Evolutionary conservation across 768 basidiomycete genomes (phyloP).

Genomic region (Floccularia luteovirens): DNA sequence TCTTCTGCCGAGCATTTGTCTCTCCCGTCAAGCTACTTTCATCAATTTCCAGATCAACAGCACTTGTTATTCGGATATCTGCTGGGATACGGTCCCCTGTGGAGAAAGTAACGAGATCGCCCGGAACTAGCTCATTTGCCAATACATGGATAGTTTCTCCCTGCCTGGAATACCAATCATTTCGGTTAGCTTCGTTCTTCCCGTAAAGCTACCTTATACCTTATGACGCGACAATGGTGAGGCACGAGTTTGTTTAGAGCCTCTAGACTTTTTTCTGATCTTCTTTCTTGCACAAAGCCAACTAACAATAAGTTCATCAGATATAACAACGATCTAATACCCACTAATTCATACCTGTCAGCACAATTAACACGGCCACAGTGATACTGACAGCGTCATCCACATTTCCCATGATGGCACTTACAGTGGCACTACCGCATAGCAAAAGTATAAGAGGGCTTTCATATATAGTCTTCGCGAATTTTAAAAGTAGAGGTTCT

Average conservation of each 20-base stretch:
- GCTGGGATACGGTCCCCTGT: conserved; percentile 95
- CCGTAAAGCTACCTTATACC: conserved; percentile 27
- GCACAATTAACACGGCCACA: conserved; percentile 85
- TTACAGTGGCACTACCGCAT: conserved; percentile 84
- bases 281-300: conserved; percentile 91
- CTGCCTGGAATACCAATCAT: conserved; percentile 34
- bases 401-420: conserved; percentile 89
- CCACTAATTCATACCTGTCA: conserved; percentile 67
- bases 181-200: conserved; percentile 6
- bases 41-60: conserved; percentile 88
- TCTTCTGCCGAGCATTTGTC: conserved; percentile 74
- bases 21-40: conserved; percentile 95
- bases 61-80: conserved; percentile 77
- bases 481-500: conserved; percentile 79
- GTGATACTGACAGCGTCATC: conserved; percentile 94
- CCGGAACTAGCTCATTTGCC: conserved; percentile 95
- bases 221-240: conserved; percentile 89
- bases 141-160: conserved; percentile 70
- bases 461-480: conserved; percentile 93
- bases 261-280: conserved; percentile 92
- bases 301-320: conserved; percentile 34
- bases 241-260: conserved; percentile 96
- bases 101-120: conserved; percentile 82
- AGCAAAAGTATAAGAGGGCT: conserved; percentile 87
- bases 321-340: not conserved